Evolutionary conservation across 1,284 basidiomycete species (phyloP).

Genomic region (Vanrija humicola): DNA sequence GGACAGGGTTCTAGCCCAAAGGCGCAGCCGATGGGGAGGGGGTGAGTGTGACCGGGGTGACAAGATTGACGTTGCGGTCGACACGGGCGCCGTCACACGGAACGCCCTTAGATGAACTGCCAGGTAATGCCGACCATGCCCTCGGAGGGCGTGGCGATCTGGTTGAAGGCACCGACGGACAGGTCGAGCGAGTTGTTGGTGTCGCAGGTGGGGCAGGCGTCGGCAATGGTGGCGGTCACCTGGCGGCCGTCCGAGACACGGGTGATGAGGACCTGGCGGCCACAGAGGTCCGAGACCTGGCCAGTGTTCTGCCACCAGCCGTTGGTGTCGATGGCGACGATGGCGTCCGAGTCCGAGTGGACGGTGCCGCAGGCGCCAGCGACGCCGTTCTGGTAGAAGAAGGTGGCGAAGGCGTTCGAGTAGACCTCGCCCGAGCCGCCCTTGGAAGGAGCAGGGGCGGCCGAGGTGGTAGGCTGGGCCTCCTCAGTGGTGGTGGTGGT

Average conservation of each 20-base stretch:
- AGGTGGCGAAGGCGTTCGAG: conserved; percentile 57
- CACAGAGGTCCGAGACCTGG: conserved; percentile 25
- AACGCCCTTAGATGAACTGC: conserved; percentile 32
- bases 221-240: conserved; percentile 65
- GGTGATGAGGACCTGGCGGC: conserved; percentile 29
- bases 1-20: too few species aligned
- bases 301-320: conserved; percentile 27
- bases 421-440: neutral
- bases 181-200: conserved; percentile 67
- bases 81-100: neutral
- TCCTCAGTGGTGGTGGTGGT: conserved; percentile 14
- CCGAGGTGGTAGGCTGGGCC: conserved; percentile 18
- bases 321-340: conserved; percentile 57
- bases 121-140: conserved; percentile 62
- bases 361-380: conserved; percentile 61
- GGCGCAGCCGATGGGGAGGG: too few species aligned
- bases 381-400: conserved; percentile 63
- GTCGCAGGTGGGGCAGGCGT: conserved; percentile 78
- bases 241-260: conserved; percentile 54
- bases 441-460: conserved; percentile 11
- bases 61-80: too few species aligned
- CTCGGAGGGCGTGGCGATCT: conserved; percentile 42
- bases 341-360: conserved; percentile 62
- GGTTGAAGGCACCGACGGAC: conserved; percentile 65
- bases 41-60: too few species aligned